Percentiles rank a stretch among this genome's conserved stretches.
Conservation (phyloP, 2,329 filamentous ascomycete genomes). For the Cercospora beticola region DNA sequence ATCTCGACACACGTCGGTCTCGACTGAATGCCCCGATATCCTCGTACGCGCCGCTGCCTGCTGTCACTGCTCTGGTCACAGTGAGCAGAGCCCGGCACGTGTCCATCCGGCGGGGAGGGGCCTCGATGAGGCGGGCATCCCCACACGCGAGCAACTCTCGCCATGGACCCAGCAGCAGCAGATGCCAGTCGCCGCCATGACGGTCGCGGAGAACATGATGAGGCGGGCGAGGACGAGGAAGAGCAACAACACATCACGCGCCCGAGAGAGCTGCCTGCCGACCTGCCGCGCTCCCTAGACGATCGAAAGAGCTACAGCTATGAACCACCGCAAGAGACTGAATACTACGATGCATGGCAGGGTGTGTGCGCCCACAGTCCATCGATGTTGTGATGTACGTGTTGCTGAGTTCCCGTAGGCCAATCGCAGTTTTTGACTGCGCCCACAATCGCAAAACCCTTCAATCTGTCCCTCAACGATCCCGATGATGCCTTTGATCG, state of each 20-base stretch:
- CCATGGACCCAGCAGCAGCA: constrained; percentile 22
- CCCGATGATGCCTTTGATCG: constrained; percentile 57
- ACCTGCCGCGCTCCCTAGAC: constrained; percentile 88
- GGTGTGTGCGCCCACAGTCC: constrained; percentile 53
- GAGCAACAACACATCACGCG: constrained; percentile 34
- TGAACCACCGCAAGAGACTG: constrained; percentile 74
- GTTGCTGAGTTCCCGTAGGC: constrained; percentile 53
- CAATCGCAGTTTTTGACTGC: constrained; percentile 93
- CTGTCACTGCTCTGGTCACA: not conserved
- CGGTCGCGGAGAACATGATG: constrained; percentile 12
- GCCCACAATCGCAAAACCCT: constrained; percentile 77
- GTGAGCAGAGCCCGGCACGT: not conserved
- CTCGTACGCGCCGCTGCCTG: not conserved
- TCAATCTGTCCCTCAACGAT: constrained; percentile 79
- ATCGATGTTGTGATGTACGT: not conserved
- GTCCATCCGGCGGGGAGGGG: not conserved
- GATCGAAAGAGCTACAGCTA: constrained; percentile 70
- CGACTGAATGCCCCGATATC: not conserved
- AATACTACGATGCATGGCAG: constrained; percentile 99
- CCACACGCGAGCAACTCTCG: constrained; percentile 14
- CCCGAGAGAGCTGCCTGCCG: constrained; percentile 64
- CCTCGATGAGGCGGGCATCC: constrained; percentile 10
- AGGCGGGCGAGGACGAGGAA: constrained; percentile 25
- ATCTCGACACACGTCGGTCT: not conserved
- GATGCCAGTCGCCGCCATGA: constrained; percentile 11